phyloP scores from a whole-genome alignment of 73 alveolate species.

The Paramecium octaurelia region DNA sequence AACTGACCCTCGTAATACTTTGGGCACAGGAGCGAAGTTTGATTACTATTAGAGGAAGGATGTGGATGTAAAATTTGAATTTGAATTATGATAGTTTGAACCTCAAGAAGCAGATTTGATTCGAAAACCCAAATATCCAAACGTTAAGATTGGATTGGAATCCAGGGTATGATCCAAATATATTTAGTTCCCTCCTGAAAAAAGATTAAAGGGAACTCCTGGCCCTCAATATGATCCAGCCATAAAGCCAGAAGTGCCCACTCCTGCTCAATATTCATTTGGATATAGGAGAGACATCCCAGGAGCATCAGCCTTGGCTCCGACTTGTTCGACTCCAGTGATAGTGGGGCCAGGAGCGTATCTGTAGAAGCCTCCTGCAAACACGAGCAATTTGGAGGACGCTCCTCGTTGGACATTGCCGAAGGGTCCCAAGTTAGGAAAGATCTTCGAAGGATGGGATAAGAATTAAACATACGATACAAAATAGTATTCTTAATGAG shows the following conservation, averaged over 20 bases:
- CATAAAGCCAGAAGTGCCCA: constrained; percentile 67
- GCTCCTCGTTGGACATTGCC: constrained; percentile 81
- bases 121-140: constrained; percentile 58
- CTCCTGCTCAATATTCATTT: constrained; percentile 72
- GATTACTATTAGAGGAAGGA: constrained; percentile 57
- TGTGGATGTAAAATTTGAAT: constrained; percentile 46
- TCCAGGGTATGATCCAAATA: constrained; percentile 41
- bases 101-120: constrained; percentile 58
- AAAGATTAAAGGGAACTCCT: constrained; percentile 76
- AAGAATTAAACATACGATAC: constrained; percentile 79
- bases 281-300: constrained; percentile 75
- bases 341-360: constrained; percentile 85
- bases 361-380: constrained; percentile 74
- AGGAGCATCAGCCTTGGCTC: constrained; percentile 70
- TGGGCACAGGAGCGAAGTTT: constrained; percentile 57
- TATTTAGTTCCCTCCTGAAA: constrained; percentile 59
- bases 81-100: constrained; percentile 37
- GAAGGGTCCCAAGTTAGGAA: constrained; percentile 71
- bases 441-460: constrained; percentile 65
- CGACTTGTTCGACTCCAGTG: constrained; percentile 76
- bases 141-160: constrained; percentile 60
- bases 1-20: constrained; percentile 47
- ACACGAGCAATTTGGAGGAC: constrained; percentile 67
- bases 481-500: constrained; percentile 27
- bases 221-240: constrained; percentile 82